phyloP scores from a whole-genome alignment of 495 filamentous ascomycete genomes.

The Podospora sp. region DNA sequence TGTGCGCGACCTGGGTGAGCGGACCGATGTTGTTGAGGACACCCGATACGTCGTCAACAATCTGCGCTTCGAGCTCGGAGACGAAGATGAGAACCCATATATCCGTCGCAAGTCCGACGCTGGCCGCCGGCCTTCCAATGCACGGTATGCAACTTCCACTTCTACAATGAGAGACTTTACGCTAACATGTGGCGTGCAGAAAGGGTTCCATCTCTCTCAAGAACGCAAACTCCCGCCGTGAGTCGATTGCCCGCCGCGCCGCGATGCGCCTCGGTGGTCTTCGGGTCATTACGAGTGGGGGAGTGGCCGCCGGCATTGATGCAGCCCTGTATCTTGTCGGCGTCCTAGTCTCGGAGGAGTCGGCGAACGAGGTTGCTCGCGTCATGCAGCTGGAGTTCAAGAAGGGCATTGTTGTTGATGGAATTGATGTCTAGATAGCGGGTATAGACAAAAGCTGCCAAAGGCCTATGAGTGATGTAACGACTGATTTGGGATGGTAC shows the following conservation, averaged over 20 bases:
- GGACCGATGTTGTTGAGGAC: conserved; percentile 71
- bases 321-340: conserved; percentile 76
- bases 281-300: conserved; percentile 75
- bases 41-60: conserved; percentile 82
- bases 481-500: neutral
- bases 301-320: conserved; percentile 76
- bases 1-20: conserved; percentile 56
- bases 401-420: conserved; percentile 70
- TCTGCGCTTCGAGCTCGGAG: conserved; percentile 71
- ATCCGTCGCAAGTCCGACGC: conserved; percentile 67
- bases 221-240: conserved; percentile 62
- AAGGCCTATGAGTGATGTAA: conserved; percentile 8
- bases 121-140: conserved; percentile 61
- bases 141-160: conserved; percentile 48
- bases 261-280: conserved; percentile 68
- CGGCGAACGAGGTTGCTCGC: conserved; percentile 67
- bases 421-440: conserved; percentile 65
- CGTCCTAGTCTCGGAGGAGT: conserved; percentile 67
- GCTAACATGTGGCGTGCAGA: conserved; percentile 31
- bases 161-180: neutral
- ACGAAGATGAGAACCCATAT: conserved; percentile 75
- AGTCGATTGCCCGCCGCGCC: conserved; percentile 67
- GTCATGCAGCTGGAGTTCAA: conserved; percentile 72
- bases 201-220: conserved; percentile 76
- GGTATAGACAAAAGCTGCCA: conserved; percentile 19